A percentile compares a stretch with the other conserved stretches of the same genome.
Evolutionary conservation across 352 stramenopile species (phyloP).

Genomic region (Phytophthora sp.): DNA sequence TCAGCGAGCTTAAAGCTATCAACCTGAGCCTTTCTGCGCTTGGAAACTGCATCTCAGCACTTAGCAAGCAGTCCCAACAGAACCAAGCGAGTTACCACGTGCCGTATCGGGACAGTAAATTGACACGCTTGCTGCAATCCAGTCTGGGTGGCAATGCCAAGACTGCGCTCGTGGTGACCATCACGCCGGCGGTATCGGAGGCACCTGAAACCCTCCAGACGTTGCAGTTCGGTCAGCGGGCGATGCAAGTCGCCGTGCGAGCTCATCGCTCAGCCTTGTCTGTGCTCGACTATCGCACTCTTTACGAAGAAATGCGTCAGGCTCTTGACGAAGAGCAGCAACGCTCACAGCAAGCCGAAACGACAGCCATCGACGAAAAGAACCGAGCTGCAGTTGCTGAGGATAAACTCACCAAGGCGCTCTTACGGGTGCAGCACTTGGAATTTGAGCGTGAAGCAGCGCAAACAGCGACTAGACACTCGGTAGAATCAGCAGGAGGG

Average conservation of each 20-base stretch:
- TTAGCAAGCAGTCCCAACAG: conserved; percentile 55
- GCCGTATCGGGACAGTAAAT: conserved; percentile 78
- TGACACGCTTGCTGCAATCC: conserved; percentile 71
- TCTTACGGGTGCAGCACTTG: conserved; percentile 65
- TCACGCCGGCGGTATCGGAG: conserved; percentile 55
- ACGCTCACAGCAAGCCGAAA: conserved; percentile 26
- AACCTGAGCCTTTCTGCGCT: conserved; percentile 79
- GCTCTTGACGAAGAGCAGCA: conserved; percentile 53
- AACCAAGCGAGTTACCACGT: conserved; percentile 50
- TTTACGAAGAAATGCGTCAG: conserved; percentile 68
- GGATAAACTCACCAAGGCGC: conserved; percentile 60
- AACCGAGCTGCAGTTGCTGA: conserved; percentile 27
- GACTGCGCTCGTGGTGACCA: conserved; percentile 68
- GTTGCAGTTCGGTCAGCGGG: conserved; percentile 75
- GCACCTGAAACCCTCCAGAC: conserved; percentile 67
- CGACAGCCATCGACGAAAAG: conserved; percentile 30
- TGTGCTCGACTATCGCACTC: conserved; percentile 68
- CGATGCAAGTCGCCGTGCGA: conserved; percentile 70
- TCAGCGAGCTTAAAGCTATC: conserved; percentile 74
- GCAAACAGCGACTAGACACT: conserved; percentile 29
- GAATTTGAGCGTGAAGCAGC: conserved; percentile 65
- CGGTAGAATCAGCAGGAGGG: not conserved
- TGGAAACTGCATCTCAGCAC: conserved; percentile 75
- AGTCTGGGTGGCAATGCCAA: conserved; percentile 80
- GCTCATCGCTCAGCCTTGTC: conserved; percentile 68